A percentile compares a stretch with the other conserved stretches of the same genome.
These are phyloP conservation scores for Exidia glandulosa DNA, from an alignment of 768 basidiomycete genomes.

Conservation along the genomic window DNA sequence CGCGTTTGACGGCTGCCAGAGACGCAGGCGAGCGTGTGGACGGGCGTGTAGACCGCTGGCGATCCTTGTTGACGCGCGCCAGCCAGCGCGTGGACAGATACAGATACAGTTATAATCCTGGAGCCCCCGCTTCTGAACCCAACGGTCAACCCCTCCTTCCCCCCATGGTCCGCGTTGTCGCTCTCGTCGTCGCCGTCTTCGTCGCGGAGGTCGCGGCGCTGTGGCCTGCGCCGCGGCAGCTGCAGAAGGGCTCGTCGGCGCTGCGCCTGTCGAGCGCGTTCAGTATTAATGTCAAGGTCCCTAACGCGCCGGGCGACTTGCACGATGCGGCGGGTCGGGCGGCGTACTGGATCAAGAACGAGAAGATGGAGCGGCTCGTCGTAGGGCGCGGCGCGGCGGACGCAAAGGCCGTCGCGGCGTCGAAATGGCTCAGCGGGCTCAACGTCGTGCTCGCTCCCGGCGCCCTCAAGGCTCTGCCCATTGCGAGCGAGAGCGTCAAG, in stretches of 20 bases:
- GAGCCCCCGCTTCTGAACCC: no score
- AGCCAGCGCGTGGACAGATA: no score
- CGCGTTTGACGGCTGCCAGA: no score
- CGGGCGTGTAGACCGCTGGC: no score
- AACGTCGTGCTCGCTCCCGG: conserved; percentile 28
- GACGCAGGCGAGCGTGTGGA: no score
- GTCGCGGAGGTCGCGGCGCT: conserved; percentile 4
- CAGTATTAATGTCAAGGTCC: conserved; percentile 34
- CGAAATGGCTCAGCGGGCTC: conserved; percentile 32
- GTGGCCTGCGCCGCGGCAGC: conserved; percentile 28
- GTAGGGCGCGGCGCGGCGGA: conserved; percentile 48
- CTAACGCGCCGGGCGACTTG: conserved; percentile 43
- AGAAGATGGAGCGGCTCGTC: conserved; percentile 49
- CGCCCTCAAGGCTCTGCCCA: conserved; percentile 23
- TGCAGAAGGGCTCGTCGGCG: conserved; percentile 29
- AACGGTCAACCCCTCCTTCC: background rate
- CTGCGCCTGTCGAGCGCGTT: conserved; percentile 41
- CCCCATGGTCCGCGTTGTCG: background rate
- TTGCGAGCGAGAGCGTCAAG: conserved; percentile 42
- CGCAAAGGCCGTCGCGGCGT: conserved; percentile 23
- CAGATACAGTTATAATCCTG: no score
- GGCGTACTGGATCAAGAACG: conserved; percentile 30
- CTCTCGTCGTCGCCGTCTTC: conserved; percentile 1
- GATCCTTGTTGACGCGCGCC: no score
- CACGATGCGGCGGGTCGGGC: conserved; percentile 44